These are phyloP conservation scores for Striga hermonthica DNA, from an alignment of 305 asterid species.

Conservation along the genomic window DNA sequence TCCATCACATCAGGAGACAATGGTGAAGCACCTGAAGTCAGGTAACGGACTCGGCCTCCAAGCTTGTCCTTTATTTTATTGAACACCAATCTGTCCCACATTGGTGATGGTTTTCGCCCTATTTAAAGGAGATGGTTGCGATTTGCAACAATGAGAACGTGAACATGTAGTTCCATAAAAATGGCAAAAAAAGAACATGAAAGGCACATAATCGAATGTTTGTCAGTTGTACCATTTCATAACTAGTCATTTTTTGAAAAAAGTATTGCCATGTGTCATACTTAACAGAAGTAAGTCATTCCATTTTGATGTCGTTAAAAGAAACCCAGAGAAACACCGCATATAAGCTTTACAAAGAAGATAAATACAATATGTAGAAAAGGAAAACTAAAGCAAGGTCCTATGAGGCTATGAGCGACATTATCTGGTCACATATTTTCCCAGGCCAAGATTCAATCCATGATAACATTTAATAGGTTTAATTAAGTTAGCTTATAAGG, in stretches of 20 bases:
- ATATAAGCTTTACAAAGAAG: no score
- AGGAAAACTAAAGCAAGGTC: neutral
- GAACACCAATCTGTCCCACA: conserved; percentile 97
- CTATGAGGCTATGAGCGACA: neutral
- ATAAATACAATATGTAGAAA: neutral
- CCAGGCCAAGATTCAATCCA: neutral
- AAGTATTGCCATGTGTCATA: neutral
- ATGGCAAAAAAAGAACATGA: neutral
- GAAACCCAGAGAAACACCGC: no score
- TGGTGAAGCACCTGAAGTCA: conserved; percentile 99
- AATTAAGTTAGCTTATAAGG: neutral
- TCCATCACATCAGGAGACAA: conserved; percentile 96
- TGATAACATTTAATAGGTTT: neutral
- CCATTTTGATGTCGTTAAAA: neutral
- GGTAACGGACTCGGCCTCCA: conserved; percentile 89
- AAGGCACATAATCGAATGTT: neutral
- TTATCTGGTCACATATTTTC: neutral
- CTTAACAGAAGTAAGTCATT: neutral
- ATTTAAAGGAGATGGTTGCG: conserved; percentile 26
- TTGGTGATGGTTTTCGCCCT: conserved; percentile 94
- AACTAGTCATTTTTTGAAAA: conserved; percentile 7
- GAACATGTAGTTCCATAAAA: conserved; percentile 8
- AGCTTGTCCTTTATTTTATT: conserved; percentile 93
- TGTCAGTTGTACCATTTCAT: neutral
- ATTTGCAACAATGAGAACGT: conserved; percentile 7